Percentiles rank a stretch among this genome's conserved stretches.
These are phyloP conservation scores for Sclerospora graminicola DNA, from an alignment of 352 stramenopile species.

Conservation along the genomic window DNA sequence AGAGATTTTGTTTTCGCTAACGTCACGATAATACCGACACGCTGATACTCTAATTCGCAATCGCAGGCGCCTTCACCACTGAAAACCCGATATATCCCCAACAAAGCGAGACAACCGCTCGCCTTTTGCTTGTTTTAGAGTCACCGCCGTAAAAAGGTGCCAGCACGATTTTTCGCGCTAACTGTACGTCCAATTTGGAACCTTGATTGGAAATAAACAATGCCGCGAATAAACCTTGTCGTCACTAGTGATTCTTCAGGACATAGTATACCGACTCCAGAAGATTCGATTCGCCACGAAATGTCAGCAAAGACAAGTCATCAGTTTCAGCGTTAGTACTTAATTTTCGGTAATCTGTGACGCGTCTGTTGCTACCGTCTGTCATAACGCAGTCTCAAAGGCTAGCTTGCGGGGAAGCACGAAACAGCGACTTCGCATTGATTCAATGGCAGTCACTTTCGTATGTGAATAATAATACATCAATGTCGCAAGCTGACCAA, in stretches of 20 bases:
- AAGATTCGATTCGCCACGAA: slow-evolving; percentile 19
- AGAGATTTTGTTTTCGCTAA: slow-evolving; percentile 9
- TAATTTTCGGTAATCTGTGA: slow-evolving; percentile 41
- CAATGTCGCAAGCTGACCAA: slow-evolving; percentile 40
- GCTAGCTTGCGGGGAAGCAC: slow-evolving; percentile 25
- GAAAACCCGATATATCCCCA: slow-evolving; percentile 43
- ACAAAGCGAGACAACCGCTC: slow-evolving; percentile 48
- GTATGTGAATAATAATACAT: slow-evolving; percentile 44
- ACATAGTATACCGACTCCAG: slow-evolving; percentile 9
- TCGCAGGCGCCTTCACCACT: slow-evolving; percentile 20
- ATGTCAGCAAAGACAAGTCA: slow-evolving; percentile 21
- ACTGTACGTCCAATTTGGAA: not conserved
- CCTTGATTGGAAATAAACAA: slow-evolving; percentile 20
- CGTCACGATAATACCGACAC: slow-evolving; percentile 21
- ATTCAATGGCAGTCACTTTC: slow-evolving; percentile 27
- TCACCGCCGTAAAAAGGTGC: slow-evolving; percentile 35
- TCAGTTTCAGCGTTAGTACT: slow-evolving; percentile 1
- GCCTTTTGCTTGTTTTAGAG: slow-evolving; percentile 18
- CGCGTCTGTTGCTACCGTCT: slow-evolving; percentile 37
- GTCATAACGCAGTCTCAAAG: slow-evolving; percentile 36
- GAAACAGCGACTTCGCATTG: slow-evolving; percentile 39
- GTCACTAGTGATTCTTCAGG: slow-evolving; percentile 35
- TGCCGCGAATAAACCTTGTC: slow-evolving; percentile 36
- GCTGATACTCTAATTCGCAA: slow-evolving; percentile 39
- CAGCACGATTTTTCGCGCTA: slow-evolving; percentile 26